phyloP scores from a whole-genome alignment of 169 alveolate species.

The Plasmodium malariae region DNA sequence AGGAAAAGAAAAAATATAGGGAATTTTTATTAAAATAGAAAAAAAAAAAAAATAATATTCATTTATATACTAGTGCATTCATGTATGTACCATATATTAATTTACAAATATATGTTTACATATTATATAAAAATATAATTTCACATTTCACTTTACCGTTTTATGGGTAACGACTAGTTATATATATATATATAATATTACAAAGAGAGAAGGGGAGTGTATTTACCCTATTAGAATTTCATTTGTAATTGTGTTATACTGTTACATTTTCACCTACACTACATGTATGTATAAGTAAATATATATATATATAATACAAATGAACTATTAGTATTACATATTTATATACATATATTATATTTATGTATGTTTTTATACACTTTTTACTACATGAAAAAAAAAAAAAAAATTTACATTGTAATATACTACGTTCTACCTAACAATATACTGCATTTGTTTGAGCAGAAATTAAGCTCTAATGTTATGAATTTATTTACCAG shows the following conservation, averaged over 20 bases:
- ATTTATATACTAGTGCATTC: not conserved
- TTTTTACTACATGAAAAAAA: not conserved
- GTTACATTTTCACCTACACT: no score
- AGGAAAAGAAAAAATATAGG: not conserved
- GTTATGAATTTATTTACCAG: not conserved
- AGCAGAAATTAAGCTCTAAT: constrained; percentile 1
- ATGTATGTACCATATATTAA: not conserved
- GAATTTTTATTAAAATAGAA: not conserved
- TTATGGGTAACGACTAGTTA: no score
- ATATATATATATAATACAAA: no score
- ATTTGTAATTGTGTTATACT: no score
- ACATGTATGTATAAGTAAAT: no score
- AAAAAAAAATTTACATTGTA: not conserved
- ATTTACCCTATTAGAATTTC: no score
- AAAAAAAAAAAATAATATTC: no score
- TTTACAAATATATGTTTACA: not conserved
- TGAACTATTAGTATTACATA: not conserved
- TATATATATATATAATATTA: no score
- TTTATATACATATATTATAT: not conserved
- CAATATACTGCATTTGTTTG: not conserved
- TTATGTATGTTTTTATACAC: no score
- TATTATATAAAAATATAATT: no score
- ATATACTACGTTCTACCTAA: not conserved
- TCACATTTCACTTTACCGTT: not conserved
- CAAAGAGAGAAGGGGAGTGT: no score